A percentile compares a stretch with the other conserved stretches of the same genome.
Evolutionary conservation across 805 yeast genomes (phyloP).

Genomic region (Candida caryicola): DNA sequence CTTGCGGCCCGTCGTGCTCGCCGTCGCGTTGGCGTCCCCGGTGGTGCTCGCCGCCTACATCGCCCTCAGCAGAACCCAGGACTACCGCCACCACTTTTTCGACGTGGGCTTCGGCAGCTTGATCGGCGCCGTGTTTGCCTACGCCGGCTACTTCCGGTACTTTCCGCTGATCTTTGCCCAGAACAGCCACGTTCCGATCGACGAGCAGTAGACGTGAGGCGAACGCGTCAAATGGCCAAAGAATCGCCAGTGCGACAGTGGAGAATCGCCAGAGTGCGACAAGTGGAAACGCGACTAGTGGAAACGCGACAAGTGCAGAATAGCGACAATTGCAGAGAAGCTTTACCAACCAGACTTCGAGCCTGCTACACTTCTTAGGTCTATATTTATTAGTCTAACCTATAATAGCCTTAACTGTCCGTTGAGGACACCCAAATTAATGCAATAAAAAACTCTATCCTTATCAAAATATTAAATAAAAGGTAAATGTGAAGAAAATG

Average conservation of each 20-base stretch:
- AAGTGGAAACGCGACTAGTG: too few relatives aligned
- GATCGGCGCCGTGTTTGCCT: conserved; percentile 29
- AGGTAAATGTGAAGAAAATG: conserved; percentile 18
- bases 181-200: conserved; percentile 9
- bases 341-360: too few relatives aligned
- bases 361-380: not conserved
- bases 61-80: conserved; percentile 26
- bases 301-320: too few relatives aligned
- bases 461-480: conserved; percentile 10
- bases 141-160: conserved; percentile 26
- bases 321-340: too few relatives aligned
- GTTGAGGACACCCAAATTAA: conserved; percentile 51
- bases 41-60: conserved; percentile 22
- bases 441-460: conserved; percentile 43
- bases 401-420: conserved; percentile 37
- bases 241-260: too few relatives aligned
- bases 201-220: too few relatives aligned
- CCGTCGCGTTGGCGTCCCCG: conserved; percentile 15
- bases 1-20: conserved; percentile 5
- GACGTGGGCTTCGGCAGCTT: conserved; percentile 33
- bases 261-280: too few relatives aligned
- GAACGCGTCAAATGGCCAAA: too few relatives aligned
- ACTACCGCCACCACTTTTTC: conserved; percentile 31
- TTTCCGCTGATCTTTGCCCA: conserved; percentile 16
- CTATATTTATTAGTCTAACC: conserved; percentile 2